phyloP scores from a whole-genome alignment of 371 early-diverging fungal genomes.

The Batrachochytrium dendrobatidis region DNA sequence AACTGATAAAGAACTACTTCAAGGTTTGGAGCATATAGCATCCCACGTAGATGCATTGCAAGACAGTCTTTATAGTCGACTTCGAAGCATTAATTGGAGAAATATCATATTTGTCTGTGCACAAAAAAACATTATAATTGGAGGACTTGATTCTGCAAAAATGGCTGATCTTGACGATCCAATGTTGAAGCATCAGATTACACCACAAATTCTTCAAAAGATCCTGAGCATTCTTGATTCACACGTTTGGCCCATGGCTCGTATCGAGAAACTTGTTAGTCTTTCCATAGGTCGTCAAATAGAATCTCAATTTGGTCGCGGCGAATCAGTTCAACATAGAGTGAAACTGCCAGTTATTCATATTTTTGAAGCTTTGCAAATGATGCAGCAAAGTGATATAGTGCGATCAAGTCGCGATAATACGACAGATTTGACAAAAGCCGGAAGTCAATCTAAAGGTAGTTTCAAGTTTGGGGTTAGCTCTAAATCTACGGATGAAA shows the following conservation, averaged over 20 bases:
- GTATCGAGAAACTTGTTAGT: constrained; percentile 19
- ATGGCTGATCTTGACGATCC: constrained; percentile 6
- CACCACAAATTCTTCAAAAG: constrained; percentile 5
- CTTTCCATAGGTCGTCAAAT: constrained; percentile 27
- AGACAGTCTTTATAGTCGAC: constrained; percentile 12
- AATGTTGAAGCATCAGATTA: constrained; percentile 6
- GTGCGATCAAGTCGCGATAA: not conserved
- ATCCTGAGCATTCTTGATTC: constrained; percentile 11
- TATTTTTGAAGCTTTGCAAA: not conserved
- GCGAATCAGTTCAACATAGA: not conserved
- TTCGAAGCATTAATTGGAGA: constrained; percentile 23
- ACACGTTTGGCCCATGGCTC: constrained; percentile 14
- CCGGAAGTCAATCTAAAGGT: not conserved
- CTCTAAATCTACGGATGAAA: not conserved
- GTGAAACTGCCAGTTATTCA: not conserved
- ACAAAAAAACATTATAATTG: constrained; percentile 7
- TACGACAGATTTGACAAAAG: not conserved
- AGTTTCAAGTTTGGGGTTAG: not conserved
- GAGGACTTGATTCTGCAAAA: constrained; percentile 6
- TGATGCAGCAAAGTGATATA: not conserved
- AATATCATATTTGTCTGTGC: constrained; percentile 15
- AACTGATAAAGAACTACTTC: not conserved
- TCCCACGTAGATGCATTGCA: constrained; percentile 2
- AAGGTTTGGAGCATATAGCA: constrained; percentile 12
- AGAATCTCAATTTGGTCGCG: constrained; percentile 1